Evolutionary conservation across 805 yeast species (phyloP).

Genomic region (Pichia exigua): DNA sequence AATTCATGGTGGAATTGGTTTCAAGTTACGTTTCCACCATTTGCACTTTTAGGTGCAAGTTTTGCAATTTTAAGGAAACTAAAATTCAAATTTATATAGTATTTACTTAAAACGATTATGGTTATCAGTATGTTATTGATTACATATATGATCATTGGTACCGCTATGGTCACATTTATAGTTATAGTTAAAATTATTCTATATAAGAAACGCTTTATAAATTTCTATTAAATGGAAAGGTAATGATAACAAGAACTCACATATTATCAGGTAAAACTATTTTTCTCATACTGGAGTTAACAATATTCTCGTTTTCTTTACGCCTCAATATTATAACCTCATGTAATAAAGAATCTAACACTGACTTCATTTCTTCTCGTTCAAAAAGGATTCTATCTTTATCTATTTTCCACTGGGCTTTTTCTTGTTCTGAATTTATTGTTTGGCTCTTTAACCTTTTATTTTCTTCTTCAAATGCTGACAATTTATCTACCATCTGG

Average conservation of each 20-base stretch:
- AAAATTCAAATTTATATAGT: not conserved
- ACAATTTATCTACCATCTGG: conserved; percentile 10
- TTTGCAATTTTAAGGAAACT: not conserved
- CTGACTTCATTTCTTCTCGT: conserved; percentile 21
- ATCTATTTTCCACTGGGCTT: conserved; percentile 12
- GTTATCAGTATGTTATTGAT: too few relatives aligned
- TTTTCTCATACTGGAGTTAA: not conserved
- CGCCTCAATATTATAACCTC: conserved; percentile 16
- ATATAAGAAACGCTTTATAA: not conserved
- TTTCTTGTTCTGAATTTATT: conserved; percentile 16
- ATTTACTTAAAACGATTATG: too few relatives aligned
- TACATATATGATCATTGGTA: too few relatives aligned
- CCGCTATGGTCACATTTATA: too few relatives aligned
- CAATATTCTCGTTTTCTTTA: conserved; percentile 9
- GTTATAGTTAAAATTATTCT: not conserved
- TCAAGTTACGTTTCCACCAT: conserved; percentile 6
- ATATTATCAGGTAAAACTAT: not conserved
- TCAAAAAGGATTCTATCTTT: conserved; percentile 16
- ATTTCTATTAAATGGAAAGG: not conserved
- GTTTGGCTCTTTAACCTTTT: not conserved
- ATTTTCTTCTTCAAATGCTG: conserved; percentile 1
- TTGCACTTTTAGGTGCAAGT: conserved; percentile 3
- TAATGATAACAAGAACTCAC: not conserved
- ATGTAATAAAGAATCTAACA: conserved; percentile 18
- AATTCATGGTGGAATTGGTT: conserved; percentile 6